Base-by-base conservation (phyloP, 1,139 yeast species). In the Protomyces macrosporus region DNA sequence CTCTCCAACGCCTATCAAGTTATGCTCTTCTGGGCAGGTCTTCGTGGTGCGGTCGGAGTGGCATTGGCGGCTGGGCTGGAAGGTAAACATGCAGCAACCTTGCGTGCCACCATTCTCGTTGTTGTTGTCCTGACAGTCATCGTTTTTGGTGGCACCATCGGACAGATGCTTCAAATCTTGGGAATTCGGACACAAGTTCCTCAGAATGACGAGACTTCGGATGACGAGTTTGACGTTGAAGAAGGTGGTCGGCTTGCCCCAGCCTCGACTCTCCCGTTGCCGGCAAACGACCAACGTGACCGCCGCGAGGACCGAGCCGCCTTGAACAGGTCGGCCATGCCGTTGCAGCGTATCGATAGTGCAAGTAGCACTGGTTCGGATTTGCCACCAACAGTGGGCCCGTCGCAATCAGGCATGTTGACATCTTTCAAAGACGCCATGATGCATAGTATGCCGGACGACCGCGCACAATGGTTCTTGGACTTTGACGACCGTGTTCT, bases 1-100 rank as follows among this genome's bases (percentile, higher is more conserved):
- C 90, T 95, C 66, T 93, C 96, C 32, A 95, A 90, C 70, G 90
- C 88, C 66, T 95, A 95, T 75, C 98, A 95, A 76, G 90, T 91
- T 90, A 93, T 95, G 98, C 89, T 95, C 56, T 95, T 95, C 75
- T 95, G 99, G 99, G 98, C 98, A 1, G 99, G 99, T 4, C 79
- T 95, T 66, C 81, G 99, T 72, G 99, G 99, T 66, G 99, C 99
- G 0, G 99, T 95, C 42, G 99, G 99, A 69, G 99, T 95, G 2
- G 99, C 98, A 0, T 81, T 95, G 71, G 98, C 98, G 0, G 91
- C 95, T 84, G 98, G 98, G 1, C 78, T 95, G 58, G 96, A 89
- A 75, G 98, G 98, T 66, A 97, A 91, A 72, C 86, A 90, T 63
- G 95, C 93, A 68, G 86, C 88, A 75, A 86, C 97, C 0, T 77